Evolutionary conservation across 768 basidiomycete genomes (phyloP).

Genomic region (Calocera viscosa): DNA sequence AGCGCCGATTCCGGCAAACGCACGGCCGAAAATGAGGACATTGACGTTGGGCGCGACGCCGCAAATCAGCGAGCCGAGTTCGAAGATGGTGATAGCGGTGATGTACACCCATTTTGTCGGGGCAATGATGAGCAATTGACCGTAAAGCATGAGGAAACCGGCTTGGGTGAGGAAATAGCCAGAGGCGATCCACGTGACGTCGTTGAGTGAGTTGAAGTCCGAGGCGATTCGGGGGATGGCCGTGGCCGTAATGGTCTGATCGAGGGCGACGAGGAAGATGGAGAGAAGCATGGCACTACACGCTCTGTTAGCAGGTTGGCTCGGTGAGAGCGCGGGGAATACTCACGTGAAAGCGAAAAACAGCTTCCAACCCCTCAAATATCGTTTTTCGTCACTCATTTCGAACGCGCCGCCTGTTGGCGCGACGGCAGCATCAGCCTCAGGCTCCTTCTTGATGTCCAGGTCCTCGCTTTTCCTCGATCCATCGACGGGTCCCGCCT

Average conservation of each 20-base stretch:
- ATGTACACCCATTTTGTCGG: constrained; percentile 27
- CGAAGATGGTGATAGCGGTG: constrained; percentile 28
- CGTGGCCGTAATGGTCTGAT: constrained; percentile 32
- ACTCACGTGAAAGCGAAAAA: constrained; percentile 16
- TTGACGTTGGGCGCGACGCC: constrained; percentile 27
- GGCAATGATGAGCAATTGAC: constrained; percentile 25
- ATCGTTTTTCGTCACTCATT: background rate
- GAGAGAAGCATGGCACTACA: constrained; percentile 15
- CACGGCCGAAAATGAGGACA: constrained; percentile 28
- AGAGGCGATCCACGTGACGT: constrained; percentile 23
- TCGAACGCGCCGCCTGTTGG: background rate
- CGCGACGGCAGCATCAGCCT: background rate
- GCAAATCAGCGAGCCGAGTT: constrained; percentile 36
- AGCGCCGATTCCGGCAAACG: constrained; percentile 36
- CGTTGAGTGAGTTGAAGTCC: constrained; percentile 23
- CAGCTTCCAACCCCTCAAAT: constrained; percentile 16
- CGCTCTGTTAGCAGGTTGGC: background rate
- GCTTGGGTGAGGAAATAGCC: constrained; percentile 24
- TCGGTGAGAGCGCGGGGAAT: background rate
- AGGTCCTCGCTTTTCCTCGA: background rate
- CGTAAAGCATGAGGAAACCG: constrained; percentile 14
- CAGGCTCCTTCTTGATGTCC: background rate
- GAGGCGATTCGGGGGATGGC: constrained; percentile 26
- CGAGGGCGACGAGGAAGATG: constrained; percentile 25
- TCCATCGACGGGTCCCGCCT: background rate